Percentiles rank a stretch among this genome's conserved stretches.
Conservation (phyloP, 1,284 basidiomycete species). For the Naganishia albida region DNA sequence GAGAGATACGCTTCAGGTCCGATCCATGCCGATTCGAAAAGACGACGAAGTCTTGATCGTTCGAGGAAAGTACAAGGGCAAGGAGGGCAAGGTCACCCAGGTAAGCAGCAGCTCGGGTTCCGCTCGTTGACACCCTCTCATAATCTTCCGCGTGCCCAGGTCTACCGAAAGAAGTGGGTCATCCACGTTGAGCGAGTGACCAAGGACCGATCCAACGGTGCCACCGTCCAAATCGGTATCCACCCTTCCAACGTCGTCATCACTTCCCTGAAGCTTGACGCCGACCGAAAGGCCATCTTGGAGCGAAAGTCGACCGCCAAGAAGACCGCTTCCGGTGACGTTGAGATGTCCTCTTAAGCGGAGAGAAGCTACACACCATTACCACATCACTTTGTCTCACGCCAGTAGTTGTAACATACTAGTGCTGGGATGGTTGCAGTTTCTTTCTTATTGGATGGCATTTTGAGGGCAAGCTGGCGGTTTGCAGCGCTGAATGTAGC, state of each 20-base stretch:
- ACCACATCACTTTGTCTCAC: constrained; percentile 21
- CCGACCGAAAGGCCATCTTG: constrained; percentile 57
- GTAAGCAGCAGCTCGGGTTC: constrained; percentile 41
- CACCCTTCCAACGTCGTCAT: constrained; percentile 98
- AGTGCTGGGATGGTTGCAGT: constrained; percentile 26
- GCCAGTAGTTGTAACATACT: constrained; percentile 31
- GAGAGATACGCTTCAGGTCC: constrained; percentile 60
- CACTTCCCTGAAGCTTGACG: constrained; percentile 72
- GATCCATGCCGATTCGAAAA: constrained; percentile 94
- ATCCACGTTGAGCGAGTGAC: constrained; percentile 98
- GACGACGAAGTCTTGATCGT: constrained; percentile 98
- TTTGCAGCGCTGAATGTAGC: too few species aligned
- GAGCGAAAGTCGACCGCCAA: constrained; percentile 53
- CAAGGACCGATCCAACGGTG: constrained; percentile 97
- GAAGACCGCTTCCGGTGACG: constrained; percentile 48
- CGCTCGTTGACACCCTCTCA: neutral
- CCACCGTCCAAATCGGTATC: constrained; percentile 88
- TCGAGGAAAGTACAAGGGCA: constrained; percentile 93
- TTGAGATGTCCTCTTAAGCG: constrained; percentile 45
- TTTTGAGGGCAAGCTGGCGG: constrained; percentile 16
- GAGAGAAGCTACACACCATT: constrained; percentile 8
- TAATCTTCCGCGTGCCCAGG: constrained; percentile 59
- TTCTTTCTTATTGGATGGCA: constrained; percentile 27
- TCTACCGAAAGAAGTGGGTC: constrained; percentile 99
- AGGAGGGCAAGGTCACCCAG: constrained; percentile 96